Evolutionary conservation across 139 green algal genomes (phyloP).

Genomic region (Nannochloris sp.): DNA sequence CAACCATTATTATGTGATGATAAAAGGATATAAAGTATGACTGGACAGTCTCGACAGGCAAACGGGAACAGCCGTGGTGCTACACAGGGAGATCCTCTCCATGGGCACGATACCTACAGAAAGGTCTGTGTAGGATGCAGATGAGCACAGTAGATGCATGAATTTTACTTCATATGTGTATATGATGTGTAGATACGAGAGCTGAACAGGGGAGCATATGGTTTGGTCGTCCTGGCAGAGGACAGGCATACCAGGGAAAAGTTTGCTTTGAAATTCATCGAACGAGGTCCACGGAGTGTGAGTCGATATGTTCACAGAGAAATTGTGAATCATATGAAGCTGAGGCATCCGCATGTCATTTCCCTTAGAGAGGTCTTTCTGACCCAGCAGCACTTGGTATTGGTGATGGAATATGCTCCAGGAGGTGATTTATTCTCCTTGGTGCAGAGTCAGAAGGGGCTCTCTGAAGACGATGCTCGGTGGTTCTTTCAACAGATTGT

Average conservation of each 20-base stretch:
- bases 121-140: background rate
- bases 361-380: slow-evolving; percentile 78
- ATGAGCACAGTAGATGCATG: slow-evolving; percentile 13
- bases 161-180: slow-evolving; percentile 20
- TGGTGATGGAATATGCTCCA: slow-evolving; percentile 75
- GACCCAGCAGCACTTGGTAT: slow-evolving; percentile 52
- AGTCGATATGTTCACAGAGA: slow-evolving; percentile 9
- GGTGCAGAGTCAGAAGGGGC: slow-evolving; percentile 65
- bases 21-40: too few relatives aligned
- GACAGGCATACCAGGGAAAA: slow-evolving; percentile 20
- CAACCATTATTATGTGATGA: too few relatives aligned
- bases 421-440: slow-evolving; percentile 66
- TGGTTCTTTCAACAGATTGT: slow-evolving; percentile 99
- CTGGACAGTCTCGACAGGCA: too few relatives aligned
- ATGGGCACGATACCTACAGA: slow-evolving; percentile 8
- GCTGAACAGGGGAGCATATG: slow-evolving; percentile 23
- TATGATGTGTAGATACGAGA: slow-evolving; percentile 13
- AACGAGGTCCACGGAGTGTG: slow-evolving; percentile 17
- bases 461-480: slow-evolving; percentile 87
- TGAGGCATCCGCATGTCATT: slow-evolving; percentile 94
- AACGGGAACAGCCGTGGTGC: background rate
- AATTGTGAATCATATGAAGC: slow-evolving; percentile 89
- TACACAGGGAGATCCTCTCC: slow-evolving; percentile 1
- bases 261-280: slow-evolving; percentile 36
- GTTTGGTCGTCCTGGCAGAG: slow-evolving; percentile 18